Percentiles rank a stretch among this genome's conserved stretches.
phyloP scores from a whole-genome alignment of 2,329 filamentous ascomycete genomes.

The Fusarium cicatricum region DNA sequence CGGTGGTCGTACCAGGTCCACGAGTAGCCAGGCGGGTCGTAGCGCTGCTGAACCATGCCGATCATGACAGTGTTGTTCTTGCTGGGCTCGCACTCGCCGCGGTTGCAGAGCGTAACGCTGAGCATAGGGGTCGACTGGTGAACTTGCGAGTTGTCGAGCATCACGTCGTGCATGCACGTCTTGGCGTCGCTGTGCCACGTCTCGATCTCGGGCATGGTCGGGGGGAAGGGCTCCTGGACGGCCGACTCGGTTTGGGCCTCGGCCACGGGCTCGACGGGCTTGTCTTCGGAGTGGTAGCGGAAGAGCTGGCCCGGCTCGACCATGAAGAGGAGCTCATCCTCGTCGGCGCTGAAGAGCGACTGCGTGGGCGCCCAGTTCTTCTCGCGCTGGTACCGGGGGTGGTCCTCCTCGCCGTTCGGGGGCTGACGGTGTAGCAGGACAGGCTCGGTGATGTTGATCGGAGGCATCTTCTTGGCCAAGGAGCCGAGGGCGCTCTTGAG shows the following conservation, averaged over 20 bases:
- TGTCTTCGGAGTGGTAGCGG: slow-evolving; percentile 18
- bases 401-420: slow-evolving; percentile 23
- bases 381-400: slow-evolving; percentile 32
- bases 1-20: slow-evolving; percentile 38
- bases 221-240: slow-evolving; percentile 34
- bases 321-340: slow-evolving; percentile 38
- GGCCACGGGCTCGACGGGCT: slow-evolving; percentile 19
- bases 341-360: slow-evolving; percentile 24
- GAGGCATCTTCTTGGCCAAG: slow-evolving; percentile 27
- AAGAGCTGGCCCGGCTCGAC: slow-evolving; percentile 32
- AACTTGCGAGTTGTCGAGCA: slow-evolving; percentile 33
- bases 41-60: slow-evolving; percentile 38
- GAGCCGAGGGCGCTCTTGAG: slow-evolving; percentile 27
- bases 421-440: slow-evolving; percentile 28
- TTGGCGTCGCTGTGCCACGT: slow-evolving; percentile 32
- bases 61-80: slow-evolving; percentile 32
- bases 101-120: slow-evolving; percentile 34
- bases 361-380: slow-evolving; percentile 37
- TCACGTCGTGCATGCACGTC: slow-evolving; percentile 36
- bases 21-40: slow-evolving; percentile 31
- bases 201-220: slow-evolving; percentile 14
- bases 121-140: slow-evolving; percentile 39
- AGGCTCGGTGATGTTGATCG: slow-evolving; percentile 28
- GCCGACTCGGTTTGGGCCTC: slow-evolving; percentile 24
- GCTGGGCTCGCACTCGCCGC: slow-evolving; percentile 27